These are phyloP conservation scores for Colletotrichum sublineola DNA, from an alignment of 2,329 filamentous ascomycete species.

Conservation along the genomic window DNA sequence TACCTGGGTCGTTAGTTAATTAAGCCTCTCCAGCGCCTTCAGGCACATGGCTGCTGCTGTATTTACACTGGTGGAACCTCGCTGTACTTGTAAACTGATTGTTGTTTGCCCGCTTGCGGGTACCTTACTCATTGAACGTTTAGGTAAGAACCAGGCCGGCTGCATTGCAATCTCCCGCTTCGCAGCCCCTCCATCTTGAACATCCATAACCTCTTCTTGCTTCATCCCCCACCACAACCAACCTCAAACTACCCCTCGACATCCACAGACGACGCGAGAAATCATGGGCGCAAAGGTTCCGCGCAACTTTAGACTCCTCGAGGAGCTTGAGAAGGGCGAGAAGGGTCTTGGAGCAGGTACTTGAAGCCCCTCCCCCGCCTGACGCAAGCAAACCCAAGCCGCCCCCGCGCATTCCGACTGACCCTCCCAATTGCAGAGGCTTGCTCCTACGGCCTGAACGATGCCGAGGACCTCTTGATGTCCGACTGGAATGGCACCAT, in stretches of 20 bases:
- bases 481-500: constrained; percentile 99
- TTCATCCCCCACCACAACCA: constrained; percentile 14
- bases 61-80: constrained; percentile 13
- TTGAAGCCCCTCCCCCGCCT: constrained; percentile 44
- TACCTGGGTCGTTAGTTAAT: no score
- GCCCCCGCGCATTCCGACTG: constrained; percentile 25
- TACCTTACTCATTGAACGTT: constrained; percentile 1
- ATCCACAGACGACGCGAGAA: constrained; percentile 10
- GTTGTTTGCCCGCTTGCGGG: neutral
- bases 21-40: constrained; percentile 3
- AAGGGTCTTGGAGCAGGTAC: constrained; percentile 93
- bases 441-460: constrained; percentile 95
- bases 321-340: constrained; percentile 99
- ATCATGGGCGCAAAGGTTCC: constrained; percentile 74
- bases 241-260: neutral
- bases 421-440: constrained; percentile 73
- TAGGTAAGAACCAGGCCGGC: constrained; percentile 32
- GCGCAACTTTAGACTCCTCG: constrained; percentile 94
- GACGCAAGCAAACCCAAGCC: constrained; percentile 1
- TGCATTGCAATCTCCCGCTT: constrained; percentile 22
- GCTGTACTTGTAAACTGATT: neutral
- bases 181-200: constrained; percentile 35
- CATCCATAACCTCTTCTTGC: constrained; percentile 11
- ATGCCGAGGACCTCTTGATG: constrained; percentile 95
- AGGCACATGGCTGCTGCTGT: constrained; percentile 1